Base-by-base conservation (phyloP, 176 grass and related monocot genomes). In the Triticum dicoccoides region DNA sequence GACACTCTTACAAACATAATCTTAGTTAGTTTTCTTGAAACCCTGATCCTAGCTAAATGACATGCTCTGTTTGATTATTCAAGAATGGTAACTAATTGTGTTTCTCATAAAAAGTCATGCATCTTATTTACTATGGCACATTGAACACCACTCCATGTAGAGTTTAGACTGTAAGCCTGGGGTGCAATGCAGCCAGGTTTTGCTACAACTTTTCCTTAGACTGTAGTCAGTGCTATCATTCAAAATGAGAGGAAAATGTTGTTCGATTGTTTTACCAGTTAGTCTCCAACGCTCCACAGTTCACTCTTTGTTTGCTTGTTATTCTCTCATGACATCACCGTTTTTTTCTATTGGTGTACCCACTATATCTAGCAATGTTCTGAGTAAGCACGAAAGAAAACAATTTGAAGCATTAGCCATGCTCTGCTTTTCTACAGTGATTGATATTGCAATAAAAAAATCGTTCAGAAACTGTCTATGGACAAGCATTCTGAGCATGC, bases 391-490 rank as follows among this genome's bases (percentile, higher is more conserved):
- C 11, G 11, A 18, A 30, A 33, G 51, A 8, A 39, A 11, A 30
- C 49, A 3, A 72, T 49, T 24, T 49, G 18, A 65, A 84, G 76
- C 58, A 54, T 75, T 52, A 65, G 29, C 29, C 38, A 68, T 15
- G 21, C 27, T 77, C 23, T 90, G 29, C n/a, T 81, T 61, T 61
- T 86, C 11, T 83, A 51, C 62, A 75, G 25, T 68, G 66, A 75
- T 61, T 69, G 68, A 80, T 87, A 14, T 49, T 65, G 23, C n/a
- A 74, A 79, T 5, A 25, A 45, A 54, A 24, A 45, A 54, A 80
- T 87, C 34, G 72, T 39, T 65, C 35, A 24, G 32, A 65, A 66
- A 75, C 66, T 75, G 11, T 79, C 61, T 10, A 11, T 76, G 76
- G 45, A 8, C 44, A 87, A 66, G 20, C 71, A 68, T 38, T 65